A percentile compares a stretch with the other conserved stretches of the same genome.
Conservation (phyloP, 305 asterid genomes). For the Fraxinus platypoda region DNA sequence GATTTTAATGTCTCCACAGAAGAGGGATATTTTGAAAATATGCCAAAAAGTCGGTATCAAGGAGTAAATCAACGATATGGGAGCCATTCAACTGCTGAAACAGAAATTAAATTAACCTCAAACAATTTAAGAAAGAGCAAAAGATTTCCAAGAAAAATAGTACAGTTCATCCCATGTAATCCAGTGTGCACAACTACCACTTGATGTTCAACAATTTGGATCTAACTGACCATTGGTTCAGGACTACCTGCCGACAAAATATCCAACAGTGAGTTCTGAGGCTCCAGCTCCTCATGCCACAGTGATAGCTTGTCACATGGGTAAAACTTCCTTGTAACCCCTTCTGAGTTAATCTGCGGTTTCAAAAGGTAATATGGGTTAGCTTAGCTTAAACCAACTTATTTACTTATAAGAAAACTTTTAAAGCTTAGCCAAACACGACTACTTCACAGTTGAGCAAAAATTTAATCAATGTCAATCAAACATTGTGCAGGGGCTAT, state of each 20-base stretch:
- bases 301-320: conserved; percentile 72
- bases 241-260: conserved; percentile 49
- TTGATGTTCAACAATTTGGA: neutral
- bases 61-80: neutral
- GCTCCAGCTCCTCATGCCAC: conserved; percentile 87
- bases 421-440: neutral
- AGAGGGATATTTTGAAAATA: neutral
- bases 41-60: neutral
- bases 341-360: conserved; percentile 70
- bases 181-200: neutral
- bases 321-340: conserved; percentile 62
- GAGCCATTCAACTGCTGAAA: neutral
- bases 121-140: neutral
- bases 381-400: neutral
- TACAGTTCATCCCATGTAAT: neutral
- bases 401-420: neutral
- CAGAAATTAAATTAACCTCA: neutral
- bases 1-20: neutral
- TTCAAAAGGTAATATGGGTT: neutral
- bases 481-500: neutral
- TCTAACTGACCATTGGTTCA: conserved; percentile 63
- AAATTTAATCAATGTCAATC: neutral
- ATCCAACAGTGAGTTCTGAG: conserved; percentile 69
- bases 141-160: neutral
- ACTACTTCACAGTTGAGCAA: neutral